Base-by-base conservation (phyloP, 495 filamentous ascomycete species). In the Talaromyces liani region DNA sequence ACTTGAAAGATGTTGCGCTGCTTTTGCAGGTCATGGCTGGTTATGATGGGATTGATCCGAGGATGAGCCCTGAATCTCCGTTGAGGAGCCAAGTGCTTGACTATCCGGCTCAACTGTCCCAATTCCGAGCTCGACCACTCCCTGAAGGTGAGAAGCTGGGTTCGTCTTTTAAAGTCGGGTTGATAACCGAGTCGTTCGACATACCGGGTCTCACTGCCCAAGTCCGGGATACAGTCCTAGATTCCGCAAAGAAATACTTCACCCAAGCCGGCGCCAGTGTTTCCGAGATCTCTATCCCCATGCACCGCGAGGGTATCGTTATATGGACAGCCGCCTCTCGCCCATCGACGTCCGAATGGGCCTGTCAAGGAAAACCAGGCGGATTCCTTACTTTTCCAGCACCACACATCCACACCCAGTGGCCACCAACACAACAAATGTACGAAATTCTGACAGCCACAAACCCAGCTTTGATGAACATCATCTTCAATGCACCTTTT, bases 1-100 rank as follows among this genome's bases (percentile, higher is more conserved):
- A 63, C 3, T 73, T 83, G 5, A 70, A 77, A 18, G 84, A 87
- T 41, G 77, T 77, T 65, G 84, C 84, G 0, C 51, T 75, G 24
- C 69, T 84, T 25, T 74, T 87, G 6, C 70, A 84, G 51, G 79
- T 73, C 0, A 79, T 86, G 60, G 78, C 80, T 4, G 84, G 83
- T 0, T 76, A 76, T 18, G 84, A 87, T 60, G 80, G 80, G 12
- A 75, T 83, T 53, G 84, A 87, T 65, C 77, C 56, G 66, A 79
- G 73, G 67, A 82, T 81, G 8, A 70, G 74, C 2, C 71, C 70
- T 8, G 77, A 75, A 3, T 57, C 67, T 10, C 74, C 51, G 20
- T n/a, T 55, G 20, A 24, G 22, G 12, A 55, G 73, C 27, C 65
- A 79, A 12, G 79, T 80, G 22, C 73, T 72, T 0, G 34, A 64